Conservation (phyloP, 2,329 filamentous ascomycete genomes). For the Trichophyton mentagrophytes region DNA sequence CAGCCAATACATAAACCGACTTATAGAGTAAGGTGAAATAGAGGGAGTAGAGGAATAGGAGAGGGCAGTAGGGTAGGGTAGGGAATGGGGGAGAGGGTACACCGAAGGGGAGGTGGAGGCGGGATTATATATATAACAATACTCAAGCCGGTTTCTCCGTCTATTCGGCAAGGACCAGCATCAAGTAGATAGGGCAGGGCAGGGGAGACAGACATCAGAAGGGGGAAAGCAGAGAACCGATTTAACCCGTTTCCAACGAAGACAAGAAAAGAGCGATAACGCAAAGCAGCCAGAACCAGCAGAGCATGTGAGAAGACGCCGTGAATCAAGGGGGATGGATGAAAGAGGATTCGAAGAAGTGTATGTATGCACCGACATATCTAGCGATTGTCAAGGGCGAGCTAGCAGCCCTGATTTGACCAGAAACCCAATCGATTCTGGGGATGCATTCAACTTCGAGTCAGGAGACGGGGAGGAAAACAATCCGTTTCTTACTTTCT, state of each 20-base stretch:
- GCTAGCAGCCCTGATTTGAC: background rate
- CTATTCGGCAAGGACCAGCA: background rate
- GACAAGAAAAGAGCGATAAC: background rate
- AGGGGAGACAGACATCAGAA: background rate
- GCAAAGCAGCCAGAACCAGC: background rate
- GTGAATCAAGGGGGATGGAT: background rate
- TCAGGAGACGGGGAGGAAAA: background rate
- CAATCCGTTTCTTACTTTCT: constrained; percentile 18
- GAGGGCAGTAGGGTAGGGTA: background rate
- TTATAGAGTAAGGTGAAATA: background rate
- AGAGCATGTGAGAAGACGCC: background rate
- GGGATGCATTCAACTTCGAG: background rate
- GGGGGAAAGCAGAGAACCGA: background rate
- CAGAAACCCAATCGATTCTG: background rate
- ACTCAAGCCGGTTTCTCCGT: background rate
- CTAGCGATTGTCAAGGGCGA: background rate
- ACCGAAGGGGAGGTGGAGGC: background rate
- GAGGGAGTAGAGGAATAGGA: background rate
- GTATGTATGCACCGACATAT: background rate
- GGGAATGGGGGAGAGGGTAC: background rate
- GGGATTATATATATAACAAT: constrained; percentile 3
- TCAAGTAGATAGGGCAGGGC: background rate
- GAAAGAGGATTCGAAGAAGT: background rate
- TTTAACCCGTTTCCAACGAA: background rate
- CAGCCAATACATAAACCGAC: background rate